These are phyloP conservation scores for Fusarium acutatum DNA, from an alignment of 2,329 filamentous ascomycete species.

Conservation along the genomic window DNA sequence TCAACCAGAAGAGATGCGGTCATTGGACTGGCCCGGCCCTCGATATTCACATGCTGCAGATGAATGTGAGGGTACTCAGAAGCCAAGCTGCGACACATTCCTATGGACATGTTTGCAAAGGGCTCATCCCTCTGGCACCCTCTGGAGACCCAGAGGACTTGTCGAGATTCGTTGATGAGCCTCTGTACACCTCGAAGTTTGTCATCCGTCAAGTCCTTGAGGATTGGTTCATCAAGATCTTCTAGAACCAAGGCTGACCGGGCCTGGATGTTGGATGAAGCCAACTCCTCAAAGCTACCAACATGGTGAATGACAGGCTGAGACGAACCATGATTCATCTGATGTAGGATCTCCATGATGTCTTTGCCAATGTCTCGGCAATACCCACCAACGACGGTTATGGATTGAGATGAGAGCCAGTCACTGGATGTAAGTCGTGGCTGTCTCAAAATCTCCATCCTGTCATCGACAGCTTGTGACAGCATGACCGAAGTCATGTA, in stretches of 20 bases:
- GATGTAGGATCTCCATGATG: background rate
- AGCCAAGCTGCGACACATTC: conserved; percentile 4
- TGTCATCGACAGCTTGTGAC: background rate
- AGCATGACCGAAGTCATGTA: conserved; percentile 5
- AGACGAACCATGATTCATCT: background rate
- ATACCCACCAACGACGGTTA: background rate
- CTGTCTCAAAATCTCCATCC: background rate
- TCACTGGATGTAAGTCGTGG: background rate
- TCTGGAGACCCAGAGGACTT: conserved; percentile 1
- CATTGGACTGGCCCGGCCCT: background rate
- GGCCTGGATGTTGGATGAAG: background rate
- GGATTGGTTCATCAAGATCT: conserved; percentile 5
- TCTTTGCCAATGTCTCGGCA: background rate
- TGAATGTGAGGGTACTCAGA: conserved; percentile 4
- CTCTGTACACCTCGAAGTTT: background rate
- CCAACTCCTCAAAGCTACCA: background rate
- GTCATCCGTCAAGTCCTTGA: background rate
- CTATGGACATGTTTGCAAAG: conserved; percentile 5
- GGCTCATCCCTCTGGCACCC: background rate
- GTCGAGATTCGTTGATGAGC: background rate
- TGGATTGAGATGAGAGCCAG: background rate
- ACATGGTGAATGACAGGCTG: background rate
- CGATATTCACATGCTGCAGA: conserved; percentile 6
- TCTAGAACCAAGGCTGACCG: background rate
- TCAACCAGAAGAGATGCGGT: background rate